phyloP scores from a whole-genome alignment of 192 early-diverging fungal species.

The Umbelopsis isabellina region DNA sequence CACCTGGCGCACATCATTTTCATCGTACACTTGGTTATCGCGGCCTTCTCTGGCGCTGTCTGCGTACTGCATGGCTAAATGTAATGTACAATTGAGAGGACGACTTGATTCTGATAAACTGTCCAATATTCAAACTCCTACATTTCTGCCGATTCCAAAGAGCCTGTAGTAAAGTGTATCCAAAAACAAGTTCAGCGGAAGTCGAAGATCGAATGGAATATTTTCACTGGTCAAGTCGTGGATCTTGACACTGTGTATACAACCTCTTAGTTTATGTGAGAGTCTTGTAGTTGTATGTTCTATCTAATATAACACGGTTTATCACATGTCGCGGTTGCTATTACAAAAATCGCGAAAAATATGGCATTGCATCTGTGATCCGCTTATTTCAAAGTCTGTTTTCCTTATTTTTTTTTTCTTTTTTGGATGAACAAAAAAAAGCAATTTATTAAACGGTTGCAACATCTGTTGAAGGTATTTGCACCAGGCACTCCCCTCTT shows the following conservation, averaged over 20 bases:
- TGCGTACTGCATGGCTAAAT: slow-evolving; percentile 21
- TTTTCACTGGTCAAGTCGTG: too few species aligned
- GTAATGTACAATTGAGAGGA: neutral
- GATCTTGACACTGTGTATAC: too few species aligned
- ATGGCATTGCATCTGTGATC: too few species aligned
- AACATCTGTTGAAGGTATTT: slow-evolving; percentile 25
- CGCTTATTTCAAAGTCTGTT: too few species aligned
- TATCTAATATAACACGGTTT: too few species aligned
- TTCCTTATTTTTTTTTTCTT: neutral
- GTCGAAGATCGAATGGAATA: too few species aligned
- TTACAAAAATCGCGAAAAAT: too few species aligned
- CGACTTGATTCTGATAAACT: neutral
- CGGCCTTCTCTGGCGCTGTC: slow-evolving; percentile 32
- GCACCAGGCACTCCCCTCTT: slow-evolving; percentile 23
- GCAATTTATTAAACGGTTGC: slow-evolving; percentile 19
- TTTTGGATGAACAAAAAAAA: slow-evolving; percentile 22
- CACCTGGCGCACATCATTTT: slow-evolving; percentile 36
- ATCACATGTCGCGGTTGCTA: too few species aligned
- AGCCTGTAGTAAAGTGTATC: too few species aligned
- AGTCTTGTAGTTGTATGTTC: too few species aligned
- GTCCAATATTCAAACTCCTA: neutral
- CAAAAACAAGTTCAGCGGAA: too few species aligned
- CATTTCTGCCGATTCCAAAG: neutral
- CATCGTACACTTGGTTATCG: slow-evolving; percentile 26
- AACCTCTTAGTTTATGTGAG: too few species aligned